Evolutionary conservation across 352 stramenopile genomes (phyloP).

Genomic region (Phytophthora tubulina): DNA sequence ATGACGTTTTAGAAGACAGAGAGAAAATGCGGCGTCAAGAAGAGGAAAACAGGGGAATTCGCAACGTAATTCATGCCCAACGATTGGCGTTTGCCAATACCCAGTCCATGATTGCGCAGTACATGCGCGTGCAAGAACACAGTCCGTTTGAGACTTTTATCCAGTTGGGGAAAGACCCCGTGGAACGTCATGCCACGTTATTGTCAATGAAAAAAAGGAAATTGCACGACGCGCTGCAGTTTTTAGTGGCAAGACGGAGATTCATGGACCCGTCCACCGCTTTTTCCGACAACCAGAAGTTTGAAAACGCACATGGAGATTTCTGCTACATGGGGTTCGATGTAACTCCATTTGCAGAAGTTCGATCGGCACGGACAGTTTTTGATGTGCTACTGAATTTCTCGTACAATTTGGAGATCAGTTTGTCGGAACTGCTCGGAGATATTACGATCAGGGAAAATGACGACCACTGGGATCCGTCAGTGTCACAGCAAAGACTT

Average conservation of each 20-base stretch:
- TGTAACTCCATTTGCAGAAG: constrained; percentile 54
- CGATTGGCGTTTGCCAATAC: constrained; percentile 50
- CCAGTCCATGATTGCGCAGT: constrained; percentile 53
- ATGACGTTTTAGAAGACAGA: constrained; percentile 34
- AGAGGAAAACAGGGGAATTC: constrained; percentile 41
- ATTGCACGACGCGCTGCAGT: constrained; percentile 45
- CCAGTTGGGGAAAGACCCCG: constrained; percentile 41
- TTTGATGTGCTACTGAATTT: constrained; percentile 63
- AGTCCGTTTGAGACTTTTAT: constrained; percentile 56
- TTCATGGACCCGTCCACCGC: constrained; percentile 46
- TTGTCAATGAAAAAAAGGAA: constrained; percentile 51
- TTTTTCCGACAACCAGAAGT: constrained; percentile 57
- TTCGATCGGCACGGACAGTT: constrained; percentile 41
- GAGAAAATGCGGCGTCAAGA: constrained; percentile 31
- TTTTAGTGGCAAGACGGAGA: constrained; percentile 42
- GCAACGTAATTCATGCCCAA: constrained; percentile 45
- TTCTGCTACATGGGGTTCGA: constrained; percentile 61
- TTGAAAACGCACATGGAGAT: constrained; percentile 50
- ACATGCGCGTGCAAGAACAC: constrained; percentile 50
- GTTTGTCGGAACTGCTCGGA: constrained; percentile 53
- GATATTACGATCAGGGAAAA: constrained; percentile 65
- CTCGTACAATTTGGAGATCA: constrained; percentile 63
- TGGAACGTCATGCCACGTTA: constrained; percentile 45
- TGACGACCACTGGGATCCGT: constrained; percentile 53
- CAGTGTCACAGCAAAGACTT: constrained; percentile 49